Evolutionary conservation across 2,329 filamentous ascomycete genomes (phyloP).

Genomic region (Fusarium stilboides): DNA sequence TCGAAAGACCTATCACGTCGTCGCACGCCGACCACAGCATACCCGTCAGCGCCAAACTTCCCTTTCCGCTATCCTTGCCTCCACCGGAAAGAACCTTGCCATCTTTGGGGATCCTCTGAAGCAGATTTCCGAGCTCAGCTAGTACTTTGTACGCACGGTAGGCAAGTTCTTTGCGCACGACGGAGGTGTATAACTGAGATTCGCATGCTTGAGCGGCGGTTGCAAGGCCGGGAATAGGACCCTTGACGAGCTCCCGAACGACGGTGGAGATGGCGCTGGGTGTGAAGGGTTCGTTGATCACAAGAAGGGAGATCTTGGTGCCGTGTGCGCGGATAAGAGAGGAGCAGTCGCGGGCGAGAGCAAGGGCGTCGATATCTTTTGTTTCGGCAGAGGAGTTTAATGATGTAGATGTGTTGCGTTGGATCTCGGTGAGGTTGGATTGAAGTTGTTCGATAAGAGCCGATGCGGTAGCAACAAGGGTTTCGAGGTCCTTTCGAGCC

Average conservation of each 20-base stretch:
- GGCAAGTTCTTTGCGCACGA: constrained; percentile 75
- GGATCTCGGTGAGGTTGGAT: constrained; percentile 58
- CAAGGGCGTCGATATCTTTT: constrained; percentile 70
- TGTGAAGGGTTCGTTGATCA: constrained; percentile 90
- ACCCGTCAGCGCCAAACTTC: constrained; percentile 77
- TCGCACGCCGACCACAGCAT: constrained; percentile 90
- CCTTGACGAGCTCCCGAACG: constrained; percentile 78
- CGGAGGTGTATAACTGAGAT: constrained; percentile 72
- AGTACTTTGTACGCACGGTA: constrained; percentile 73
- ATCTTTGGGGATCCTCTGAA: constrained; percentile 72
- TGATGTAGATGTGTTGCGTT: constrained; percentile 48
- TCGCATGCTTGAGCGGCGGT: constrained; percentile 78
- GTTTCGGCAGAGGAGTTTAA: constrained; percentile 22
- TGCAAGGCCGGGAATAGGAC: constrained; percentile 81
- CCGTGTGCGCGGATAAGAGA: constrained; percentile 84
- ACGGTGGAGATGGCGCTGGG: constrained; percentile 80
- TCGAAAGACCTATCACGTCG: constrained; percentile 74
- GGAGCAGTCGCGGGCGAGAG: constrained; percentile 79
- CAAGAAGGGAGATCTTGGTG: constrained; percentile 88
- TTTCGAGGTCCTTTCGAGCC: constrained; percentile 57
- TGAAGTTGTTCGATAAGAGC: constrained; percentile 61
- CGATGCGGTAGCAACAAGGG: constrained; percentile 57
- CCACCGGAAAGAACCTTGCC: constrained; percentile 64
- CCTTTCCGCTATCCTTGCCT: constrained; percentile 59
- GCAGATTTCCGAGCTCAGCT: constrained; percentile 72